These are phyloP conservation scores for Ganoderma lucidum DNA, from an alignment of 1,284 basidiomycete species.

Conservation along the genomic window DNA sequence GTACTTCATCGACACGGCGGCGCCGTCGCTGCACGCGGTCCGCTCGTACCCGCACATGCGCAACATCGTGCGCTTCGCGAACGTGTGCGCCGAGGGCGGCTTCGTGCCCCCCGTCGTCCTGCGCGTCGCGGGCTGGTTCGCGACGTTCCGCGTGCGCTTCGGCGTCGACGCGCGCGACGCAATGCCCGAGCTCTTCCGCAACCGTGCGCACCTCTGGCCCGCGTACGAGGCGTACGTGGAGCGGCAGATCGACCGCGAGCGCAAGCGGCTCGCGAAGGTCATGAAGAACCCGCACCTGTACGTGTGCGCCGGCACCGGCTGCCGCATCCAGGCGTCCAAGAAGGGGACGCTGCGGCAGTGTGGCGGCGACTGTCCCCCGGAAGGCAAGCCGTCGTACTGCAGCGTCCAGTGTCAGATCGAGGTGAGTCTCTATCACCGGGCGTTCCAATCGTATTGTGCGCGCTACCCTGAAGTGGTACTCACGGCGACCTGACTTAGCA, in stretches of 20 bases:
- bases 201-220: background rate
- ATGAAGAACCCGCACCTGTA: constrained; percentile 8
- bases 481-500: background rate
- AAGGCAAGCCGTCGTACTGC: constrained; percentile 8
- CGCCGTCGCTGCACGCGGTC: background rate
- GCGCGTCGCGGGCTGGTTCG: constrained; percentile 10
- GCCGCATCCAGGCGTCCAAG: constrained; percentile 1
- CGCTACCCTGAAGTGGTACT: background rate
- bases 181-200: background rate
- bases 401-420: constrained; percentile 1
- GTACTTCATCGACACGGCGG: background rate
- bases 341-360: constrained; percentile 1
- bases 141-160: background rate
- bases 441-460: background rate
- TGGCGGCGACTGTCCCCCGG: background rate
- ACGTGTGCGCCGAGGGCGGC: background rate
- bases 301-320: constrained; percentile 10
- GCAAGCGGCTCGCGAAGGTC: background rate
- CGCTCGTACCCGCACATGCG: background rate
- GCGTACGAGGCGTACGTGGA: background rate
- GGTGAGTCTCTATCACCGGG: background rate
- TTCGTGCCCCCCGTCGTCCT: constrained; percentile 10
- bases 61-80: background rate
- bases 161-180: constrained; percentile 1
- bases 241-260: background rate